Base-by-base conservation (phyloP, 805 yeast genomes). In the Ogataea nitratoaversa region DNA sequence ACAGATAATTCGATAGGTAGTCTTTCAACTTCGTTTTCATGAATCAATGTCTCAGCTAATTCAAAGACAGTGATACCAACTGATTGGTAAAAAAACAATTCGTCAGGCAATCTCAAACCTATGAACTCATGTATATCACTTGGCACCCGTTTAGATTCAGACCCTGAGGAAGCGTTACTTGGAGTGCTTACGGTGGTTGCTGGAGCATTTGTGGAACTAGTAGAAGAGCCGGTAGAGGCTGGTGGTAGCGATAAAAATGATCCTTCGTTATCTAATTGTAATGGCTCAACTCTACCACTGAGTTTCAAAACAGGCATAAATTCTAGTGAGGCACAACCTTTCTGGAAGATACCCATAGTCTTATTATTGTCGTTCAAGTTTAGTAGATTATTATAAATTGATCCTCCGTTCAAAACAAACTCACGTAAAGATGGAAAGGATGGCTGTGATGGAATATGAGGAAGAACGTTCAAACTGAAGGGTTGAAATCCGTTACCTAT, bases 41-140 rank as follows among this genome's bases (percentile, higher is more conserved):
- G 77, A 1, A 82, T 71, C 16, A 90, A 68, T 0, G 88, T 76
- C 46, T 82, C 84, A 31, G 83, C 71, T 19, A 86, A 59, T 42
- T 78, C 79, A 5, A 82, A 64, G 7, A 81, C 76, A 11, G 84
- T 65, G 19, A 90, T 57, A 1, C 97, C 98, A 42, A 84, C 61
- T 1, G 95, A 82, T 56, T 78, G 78, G 60, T 88, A 93, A 57
- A 82, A 89, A 54, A 78, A 82, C 31, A 84, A 71, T 62, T 90
- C 98, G 39, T 87, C 84, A 2, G 97, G 95, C 37, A 93, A 68
- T 56, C 90, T 76, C 59, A 84, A 87, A 8, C 95, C 88, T 36
- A 93, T 72, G 34, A 89, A 75, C 34, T 82, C 89, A 57, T 86
- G 93, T 11, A 86, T 67, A 59, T 89, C 95, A 45, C 78, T 76